phyloP scores from a whole-genome alignment of 352 stramenopile species.

The Poterioochromonas sp. region DNA sequence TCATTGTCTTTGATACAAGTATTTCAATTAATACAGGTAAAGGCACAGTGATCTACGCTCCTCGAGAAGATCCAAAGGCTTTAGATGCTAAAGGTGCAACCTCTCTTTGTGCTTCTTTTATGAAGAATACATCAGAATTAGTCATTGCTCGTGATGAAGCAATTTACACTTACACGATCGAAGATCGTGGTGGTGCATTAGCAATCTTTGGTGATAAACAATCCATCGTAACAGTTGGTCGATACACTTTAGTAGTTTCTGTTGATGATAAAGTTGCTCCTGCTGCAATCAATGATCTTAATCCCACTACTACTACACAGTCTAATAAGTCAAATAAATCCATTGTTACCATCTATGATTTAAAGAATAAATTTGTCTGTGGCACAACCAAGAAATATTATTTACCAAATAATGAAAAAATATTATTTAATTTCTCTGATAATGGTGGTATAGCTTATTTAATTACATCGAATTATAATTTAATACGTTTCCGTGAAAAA shows the following conservation, averaged over 20 bases:
- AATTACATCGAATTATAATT: not conserved
- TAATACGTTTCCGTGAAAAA: slow-evolving; percentile 23
- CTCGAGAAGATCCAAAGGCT: not conserved
- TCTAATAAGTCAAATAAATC: not conserved
- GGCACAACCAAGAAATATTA: not conserved
- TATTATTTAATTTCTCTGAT: not conserved
- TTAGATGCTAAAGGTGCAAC: not conserved
- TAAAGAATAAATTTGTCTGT: slow-evolving; percentile 20
- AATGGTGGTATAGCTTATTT: slow-evolving; percentile 14
- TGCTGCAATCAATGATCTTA: too few species aligned
- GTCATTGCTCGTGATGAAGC: not conserved
- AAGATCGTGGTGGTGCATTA: slow-evolving; percentile 1
- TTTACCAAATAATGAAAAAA: not conserved
- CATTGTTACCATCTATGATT: slow-evolving; percentile 25
- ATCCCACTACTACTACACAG: not conserved
- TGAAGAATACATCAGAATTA: not conserved
- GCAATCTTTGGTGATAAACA: slow-evolving; percentile 12
- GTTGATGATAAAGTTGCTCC: not conserved
- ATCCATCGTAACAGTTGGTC: not conserved
- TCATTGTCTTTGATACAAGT: slow-evolving; percentile 17
- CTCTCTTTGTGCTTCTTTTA: not conserved
- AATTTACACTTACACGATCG: slow-evolving; percentile 1
- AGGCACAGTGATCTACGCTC: not conserved
- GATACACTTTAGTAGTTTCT: slow-evolving; percentile 9
- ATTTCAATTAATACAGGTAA: not conserved